Conservation (phyloP, 208 protist genomes). For the Leishmania amazonensis region DNA sequence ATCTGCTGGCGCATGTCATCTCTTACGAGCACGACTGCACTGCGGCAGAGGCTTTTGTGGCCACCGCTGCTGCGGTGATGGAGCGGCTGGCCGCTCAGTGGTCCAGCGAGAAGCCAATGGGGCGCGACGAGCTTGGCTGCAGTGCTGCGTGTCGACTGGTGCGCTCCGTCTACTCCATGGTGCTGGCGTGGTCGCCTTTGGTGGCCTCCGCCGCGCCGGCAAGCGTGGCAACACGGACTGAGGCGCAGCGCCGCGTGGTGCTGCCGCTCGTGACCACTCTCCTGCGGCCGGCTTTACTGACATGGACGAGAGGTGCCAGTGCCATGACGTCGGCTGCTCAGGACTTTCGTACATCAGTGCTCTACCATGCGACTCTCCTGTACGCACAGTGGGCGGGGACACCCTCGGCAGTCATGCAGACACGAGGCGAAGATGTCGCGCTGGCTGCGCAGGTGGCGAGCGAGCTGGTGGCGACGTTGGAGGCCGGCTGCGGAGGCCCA, state of each 20-base stretch:
- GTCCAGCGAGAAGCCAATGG: background rate
- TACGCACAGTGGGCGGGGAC: conserved; percentile 28
- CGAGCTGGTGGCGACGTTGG: conserved; percentile 14
- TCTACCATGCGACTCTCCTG: conserved; percentile 50
- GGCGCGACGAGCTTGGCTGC: conserved; percentile 4
- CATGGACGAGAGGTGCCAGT: conserved; percentile 10
- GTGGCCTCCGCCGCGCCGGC: conserved; percentile 5
- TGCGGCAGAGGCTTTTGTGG: conserved; percentile 34
- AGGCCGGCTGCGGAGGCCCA: conserved; percentile 1
- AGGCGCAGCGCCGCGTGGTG: conserved; percentile 28
- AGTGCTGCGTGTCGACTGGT: conserved; percentile 24
- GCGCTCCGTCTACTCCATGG: conserved; percentile 30
- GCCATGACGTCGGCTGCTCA: background rate
- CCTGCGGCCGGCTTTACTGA: conserved; percentile 12
- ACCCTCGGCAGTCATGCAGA: background rate
- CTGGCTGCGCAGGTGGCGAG: conserved; percentile 1
- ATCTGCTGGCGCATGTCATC: conserved; percentile 49
- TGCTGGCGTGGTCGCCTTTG: conserved; percentile 19
- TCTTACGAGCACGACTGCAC: conserved; percentile 34
- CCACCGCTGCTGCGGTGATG: conserved; percentile 25
- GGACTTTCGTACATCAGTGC: conserved; percentile 21
- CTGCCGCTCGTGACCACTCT: conserved; percentile 22
- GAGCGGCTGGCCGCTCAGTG: conserved; percentile 16
- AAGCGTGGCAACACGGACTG: background rate
- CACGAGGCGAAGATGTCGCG: background rate